These are phyloP conservation scores for Acacia concinna DNA, from an alignment of 331 rosid species.

Conservation along the genomic window DNA sequence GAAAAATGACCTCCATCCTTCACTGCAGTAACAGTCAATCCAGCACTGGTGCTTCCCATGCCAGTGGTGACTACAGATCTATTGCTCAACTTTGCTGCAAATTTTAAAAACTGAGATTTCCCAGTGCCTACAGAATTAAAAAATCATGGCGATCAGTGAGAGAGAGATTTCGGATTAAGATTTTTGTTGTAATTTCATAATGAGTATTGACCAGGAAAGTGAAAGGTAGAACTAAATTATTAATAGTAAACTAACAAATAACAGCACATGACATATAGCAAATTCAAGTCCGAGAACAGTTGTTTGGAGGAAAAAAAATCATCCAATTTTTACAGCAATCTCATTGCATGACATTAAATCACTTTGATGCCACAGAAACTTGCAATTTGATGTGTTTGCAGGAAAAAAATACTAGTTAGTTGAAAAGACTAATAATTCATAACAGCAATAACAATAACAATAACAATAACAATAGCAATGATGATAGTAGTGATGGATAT, in stretches of 20 bases:
- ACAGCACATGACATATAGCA: conserved; percentile 15
- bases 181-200: conserved; percentile 5
- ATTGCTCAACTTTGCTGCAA: conserved; percentile 88
- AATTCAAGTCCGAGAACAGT: neutral
- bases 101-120: conserved; percentile 92
- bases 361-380: neutral
- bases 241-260: conserved; percentile 7
- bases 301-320: neutral
- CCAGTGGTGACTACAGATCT: conserved; percentile 96
- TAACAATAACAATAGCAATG: neutral
- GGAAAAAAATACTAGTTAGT: neutral
- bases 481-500: conserved; percentile 18
- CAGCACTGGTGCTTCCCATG: conserved; percentile 97
- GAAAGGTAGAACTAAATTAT: conserved; percentile 7
- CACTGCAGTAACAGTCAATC: conserved; percentile 94
- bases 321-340: conserved; percentile 16
- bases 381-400: neutral
- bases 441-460: neutral
- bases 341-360: conserved; percentile 22
- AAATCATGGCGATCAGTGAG: neutral
- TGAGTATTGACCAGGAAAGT: conserved; percentile 16
- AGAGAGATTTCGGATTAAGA: conserved; percentile 10
- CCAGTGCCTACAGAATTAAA: conserved; percentile 68
- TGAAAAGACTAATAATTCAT: neutral
- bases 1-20: conserved; percentile 77